Conservation (phyloP, 2,329 filamentous ascomycete species). For the Beauveria bassiana region DNA sequence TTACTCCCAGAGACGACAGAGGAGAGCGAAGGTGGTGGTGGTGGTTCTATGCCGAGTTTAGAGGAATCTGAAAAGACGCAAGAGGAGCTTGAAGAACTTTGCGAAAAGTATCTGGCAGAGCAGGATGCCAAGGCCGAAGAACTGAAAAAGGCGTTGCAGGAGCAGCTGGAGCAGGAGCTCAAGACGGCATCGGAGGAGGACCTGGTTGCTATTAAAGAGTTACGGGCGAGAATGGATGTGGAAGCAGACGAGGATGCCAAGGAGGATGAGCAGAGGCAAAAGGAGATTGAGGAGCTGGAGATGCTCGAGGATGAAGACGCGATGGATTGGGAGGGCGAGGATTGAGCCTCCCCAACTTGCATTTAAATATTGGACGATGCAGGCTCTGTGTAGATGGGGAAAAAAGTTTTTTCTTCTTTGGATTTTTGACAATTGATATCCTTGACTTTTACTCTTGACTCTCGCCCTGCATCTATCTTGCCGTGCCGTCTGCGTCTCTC, state of each 20-base stretch:
- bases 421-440: too few species aligned
- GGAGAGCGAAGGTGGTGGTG: neutral
- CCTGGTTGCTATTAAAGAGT: neutral
- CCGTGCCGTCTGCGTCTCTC: neutral
- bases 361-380: neutral
- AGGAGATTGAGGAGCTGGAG: neutral
- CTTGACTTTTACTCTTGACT: too few species aligned
- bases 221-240: neutral
- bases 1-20: neutral
- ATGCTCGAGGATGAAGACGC: neutral
- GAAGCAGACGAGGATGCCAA: neutral
- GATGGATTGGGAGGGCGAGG: neutral
- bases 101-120: neutral
- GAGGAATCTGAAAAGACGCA: neutral
- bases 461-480: neutral
- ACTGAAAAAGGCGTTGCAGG: neutral
- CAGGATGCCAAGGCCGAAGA: neutral
- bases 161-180: conserved; percentile 1
- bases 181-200: neutral
- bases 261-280: neutral
- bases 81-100: neutral
- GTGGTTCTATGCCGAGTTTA: neutral
- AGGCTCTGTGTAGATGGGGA: neutral
- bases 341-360: neutral
- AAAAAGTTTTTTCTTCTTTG: too few species aligned